Conservation (phyloP, 2,329 filamentous ascomycete genomes). For the Seiridium unicorne region DNA sequence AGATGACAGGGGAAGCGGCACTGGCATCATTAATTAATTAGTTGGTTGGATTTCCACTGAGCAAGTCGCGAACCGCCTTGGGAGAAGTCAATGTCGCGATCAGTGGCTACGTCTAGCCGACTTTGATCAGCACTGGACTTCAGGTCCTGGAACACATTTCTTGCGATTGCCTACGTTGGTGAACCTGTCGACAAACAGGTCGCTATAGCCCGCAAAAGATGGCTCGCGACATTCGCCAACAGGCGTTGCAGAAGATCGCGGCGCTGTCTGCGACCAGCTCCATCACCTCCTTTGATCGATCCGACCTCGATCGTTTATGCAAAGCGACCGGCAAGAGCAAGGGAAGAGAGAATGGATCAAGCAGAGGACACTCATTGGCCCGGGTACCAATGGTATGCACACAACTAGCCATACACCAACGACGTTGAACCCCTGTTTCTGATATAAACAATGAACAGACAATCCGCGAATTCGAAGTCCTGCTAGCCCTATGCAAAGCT, state of each 20-base stretch:
- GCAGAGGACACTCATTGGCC: slow-evolving; percentile 43
- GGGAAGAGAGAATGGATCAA: slow-evolving; percentile 46
- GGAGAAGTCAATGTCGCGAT: too few species aligned
- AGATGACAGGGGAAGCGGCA: background rate
- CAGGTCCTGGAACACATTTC: background rate
- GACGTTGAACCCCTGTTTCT: background rate
- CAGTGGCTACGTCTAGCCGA: too few species aligned
- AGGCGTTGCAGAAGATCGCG: slow-evolving; percentile 65
- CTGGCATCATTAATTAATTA: background rate
- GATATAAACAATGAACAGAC: slow-evolving; percentile 51
- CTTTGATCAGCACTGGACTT: background rate
- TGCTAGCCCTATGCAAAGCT: slow-evolving; percentile 88
- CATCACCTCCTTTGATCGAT: slow-evolving; percentile 55
- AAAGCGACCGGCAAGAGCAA: slow-evolving; percentile 48
- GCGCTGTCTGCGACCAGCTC: slow-evolving; percentile 57
- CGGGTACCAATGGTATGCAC: slow-evolving; percentile 58
- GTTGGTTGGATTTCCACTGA: too few species aligned
- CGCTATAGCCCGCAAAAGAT: slow-evolving; percentile 29
- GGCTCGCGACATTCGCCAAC: slow-evolving; percentile 57
- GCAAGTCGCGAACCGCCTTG: too few species aligned
- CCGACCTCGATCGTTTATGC: slow-evolving; percentile 62
- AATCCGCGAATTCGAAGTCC: slow-evolving; percentile 85
- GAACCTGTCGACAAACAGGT: slow-evolving; percentile 11
- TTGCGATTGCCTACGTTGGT: background rate
- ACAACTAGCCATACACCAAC: background rate